Evolutionary conservation across 306 rosid species (phyloP), one percentile per base, ranked within the genome.

Genomic region (Medicago truncatula): DNA sequence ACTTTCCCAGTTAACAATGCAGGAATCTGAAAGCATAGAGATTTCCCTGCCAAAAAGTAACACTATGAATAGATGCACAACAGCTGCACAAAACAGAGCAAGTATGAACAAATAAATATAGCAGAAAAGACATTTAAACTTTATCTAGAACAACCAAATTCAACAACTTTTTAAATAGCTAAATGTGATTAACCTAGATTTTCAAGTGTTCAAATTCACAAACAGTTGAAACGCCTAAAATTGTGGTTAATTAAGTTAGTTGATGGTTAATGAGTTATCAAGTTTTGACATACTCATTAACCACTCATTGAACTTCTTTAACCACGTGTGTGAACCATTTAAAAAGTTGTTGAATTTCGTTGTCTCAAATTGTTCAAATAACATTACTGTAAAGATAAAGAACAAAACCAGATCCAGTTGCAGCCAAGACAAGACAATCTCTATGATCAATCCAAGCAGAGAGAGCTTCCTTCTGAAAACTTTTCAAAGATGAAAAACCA

Each of bases 1-100:
- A 94, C 97, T 77, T 88, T 91, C 87, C 98, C 95, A 8, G 96
- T 88, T 73, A 94, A 80, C 84, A 94, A 74, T 56, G 96, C 94
- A 58, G 98, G 98, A 80, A 94, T 76, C 91, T 94, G 98, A 83
- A 93, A 93, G 84, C 98, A 93, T 71, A 93, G 64, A 52, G 98
- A 93, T 61, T 93, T 93, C 75, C 98, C 98, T 93, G 87, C 85
- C 75, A 74, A 83, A 81, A 76, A n/a, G 54, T 54, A 67, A 79
- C 34, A 81, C 39, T 15, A 39, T 68, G 47, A 76, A 44, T 68
- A 44, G 9, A 73, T 20, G 73, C 61, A 68, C 41, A 81, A 41
- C 16, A 70, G 6, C 71, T 79, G 77, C 13, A 59, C 75, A 73
- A 18, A 38, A 75, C 31, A 44, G 28, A 43, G 36, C 77, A 60